phyloP scores from a whole-genome alignment of 176 grass and related monocot species.

The Rhynchospora tenuis region DNA sequence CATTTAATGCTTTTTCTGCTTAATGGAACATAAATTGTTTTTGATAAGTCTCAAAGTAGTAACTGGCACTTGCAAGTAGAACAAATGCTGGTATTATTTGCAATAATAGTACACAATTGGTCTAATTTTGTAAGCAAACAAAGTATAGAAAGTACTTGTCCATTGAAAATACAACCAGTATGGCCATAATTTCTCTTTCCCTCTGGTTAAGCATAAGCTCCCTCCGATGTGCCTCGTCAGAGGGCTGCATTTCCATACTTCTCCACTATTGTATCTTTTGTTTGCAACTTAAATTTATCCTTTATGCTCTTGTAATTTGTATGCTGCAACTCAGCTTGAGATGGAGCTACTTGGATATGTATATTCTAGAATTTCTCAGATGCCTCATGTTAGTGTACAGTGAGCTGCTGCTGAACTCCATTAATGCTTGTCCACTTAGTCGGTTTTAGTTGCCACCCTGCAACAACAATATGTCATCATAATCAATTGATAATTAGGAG shows the following conservation, averaged over 20 bases:
- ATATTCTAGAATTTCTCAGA: constrained; percentile 59
- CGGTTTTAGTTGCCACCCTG: constrained; percentile 97
- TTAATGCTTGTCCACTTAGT: constrained; percentile 83
- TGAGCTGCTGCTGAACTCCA: constrained; percentile 92
- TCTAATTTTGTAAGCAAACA: background rate
- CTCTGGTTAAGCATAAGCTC: constrained; percentile 95
- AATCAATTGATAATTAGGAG: background rate
- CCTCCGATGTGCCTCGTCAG: constrained; percentile 59
- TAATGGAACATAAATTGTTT: background rate
- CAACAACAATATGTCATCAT: constrained; percentile 4
- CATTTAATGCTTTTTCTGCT: background rate
- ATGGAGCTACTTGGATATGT: background rate
- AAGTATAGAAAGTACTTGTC: constrained; percentile 45
- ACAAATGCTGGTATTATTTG: background rate
- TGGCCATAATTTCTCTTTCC: constrained; percentile 79
- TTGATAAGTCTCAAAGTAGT: too few species aligned
- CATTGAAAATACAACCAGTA: constrained; percentile 83
- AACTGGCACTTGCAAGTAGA: background rate
- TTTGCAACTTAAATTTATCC: constrained; percentile 70
- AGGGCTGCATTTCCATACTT: constrained; percentile 87
- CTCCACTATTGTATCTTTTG: constrained; percentile 88
- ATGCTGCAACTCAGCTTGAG: background rate
- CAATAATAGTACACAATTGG: background rate
- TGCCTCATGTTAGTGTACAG: constrained; percentile 79
- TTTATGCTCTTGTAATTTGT: background rate